These are phyloP conservation scores for Lasiodiplodia hormozganensis DNA, from an alignment of 2,329 filamentous ascomycete genomes.

Conservation along the genomic window DNA sequence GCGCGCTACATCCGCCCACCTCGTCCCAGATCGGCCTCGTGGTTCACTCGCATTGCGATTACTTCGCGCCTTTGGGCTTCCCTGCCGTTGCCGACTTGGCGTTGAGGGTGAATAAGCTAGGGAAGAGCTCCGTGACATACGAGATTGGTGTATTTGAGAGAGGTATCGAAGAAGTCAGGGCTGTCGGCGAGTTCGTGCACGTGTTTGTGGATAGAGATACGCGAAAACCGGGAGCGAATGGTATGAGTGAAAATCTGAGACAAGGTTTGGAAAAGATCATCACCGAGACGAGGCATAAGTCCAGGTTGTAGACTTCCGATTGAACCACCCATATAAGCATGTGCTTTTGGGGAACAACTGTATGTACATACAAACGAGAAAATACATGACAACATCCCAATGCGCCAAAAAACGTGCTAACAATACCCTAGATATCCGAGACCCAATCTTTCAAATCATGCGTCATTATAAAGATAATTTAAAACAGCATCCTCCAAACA, in stretches of 20 bases:
- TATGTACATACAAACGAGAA: neutral
- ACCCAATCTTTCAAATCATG: too few species aligned
- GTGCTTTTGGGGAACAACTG: too few species aligned
- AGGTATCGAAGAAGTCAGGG: slow-evolving; percentile 75
- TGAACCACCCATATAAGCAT: neutral
- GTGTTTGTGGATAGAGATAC: slow-evolving; percentile 83
- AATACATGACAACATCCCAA: too few species aligned
- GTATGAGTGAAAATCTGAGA: slow-evolving; percentile 65
- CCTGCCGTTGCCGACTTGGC: slow-evolving; percentile 83
- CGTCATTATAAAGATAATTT: neutral
- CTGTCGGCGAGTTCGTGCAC: slow-evolving; percentile 85
- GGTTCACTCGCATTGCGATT: slow-evolving; percentile 85
- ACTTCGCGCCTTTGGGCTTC: slow-evolving; percentile 81
- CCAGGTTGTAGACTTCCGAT: slow-evolving; percentile 38
- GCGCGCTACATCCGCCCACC: slow-evolving; percentile 72
- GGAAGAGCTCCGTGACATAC: slow-evolving; percentile 86
- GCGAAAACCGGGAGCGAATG: slow-evolving; percentile 69
- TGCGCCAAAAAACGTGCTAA: too few species aligned
- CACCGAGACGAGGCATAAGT: slow-evolving; percentile 25
- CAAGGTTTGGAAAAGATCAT: slow-evolving; percentile 45
- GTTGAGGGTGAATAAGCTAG: slow-evolving; percentile 81
- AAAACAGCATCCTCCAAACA: neutral
- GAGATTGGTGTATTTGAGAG: slow-evolving; percentile 86
- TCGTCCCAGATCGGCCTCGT: slow-evolving; percentile 81
- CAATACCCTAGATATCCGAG: too few species aligned